Percentiles rank a stretch among this genome's conserved stretches.
Evolutionary conservation across 305 asterid species (phyloP).

Genomic region (Fraxinus sp.): DNA sequence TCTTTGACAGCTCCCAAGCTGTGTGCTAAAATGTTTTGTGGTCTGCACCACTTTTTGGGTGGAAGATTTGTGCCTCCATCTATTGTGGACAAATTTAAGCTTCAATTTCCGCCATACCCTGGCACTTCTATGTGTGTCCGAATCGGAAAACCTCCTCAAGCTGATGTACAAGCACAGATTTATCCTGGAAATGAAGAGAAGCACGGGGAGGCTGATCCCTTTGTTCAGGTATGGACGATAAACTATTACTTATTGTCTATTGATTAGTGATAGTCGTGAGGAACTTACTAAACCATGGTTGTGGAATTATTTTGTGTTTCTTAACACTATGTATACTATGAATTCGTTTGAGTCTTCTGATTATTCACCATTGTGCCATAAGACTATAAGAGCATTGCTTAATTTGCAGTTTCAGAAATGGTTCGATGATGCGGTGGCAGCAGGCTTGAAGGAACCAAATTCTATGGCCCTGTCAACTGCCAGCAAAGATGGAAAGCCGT

Average conservation of each 20-base stretch:
- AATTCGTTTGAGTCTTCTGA: background rate
- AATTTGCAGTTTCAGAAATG: conserved; percentile 47
- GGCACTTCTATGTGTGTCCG: conserved; percentile 51
- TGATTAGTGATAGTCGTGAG: background rate
- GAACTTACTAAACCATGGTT: background rate
- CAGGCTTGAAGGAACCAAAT: conserved; percentile 51
- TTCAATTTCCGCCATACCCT: conserved; percentile 44
- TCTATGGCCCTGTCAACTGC: conserved; percentile 54
- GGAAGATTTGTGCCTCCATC: conserved; percentile 59
- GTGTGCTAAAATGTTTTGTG: conserved; percentile 50
- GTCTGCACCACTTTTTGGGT: conserved; percentile 49
- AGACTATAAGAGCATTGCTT: background rate
- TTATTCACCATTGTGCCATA: background rate
- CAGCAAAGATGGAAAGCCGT: conserved; percentile 47
- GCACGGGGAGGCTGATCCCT: conserved; percentile 41
- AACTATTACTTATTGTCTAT: background rate
- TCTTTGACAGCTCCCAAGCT: conserved; percentile 55
- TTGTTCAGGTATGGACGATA: conserved; percentile 23
- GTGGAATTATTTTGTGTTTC: background rate
- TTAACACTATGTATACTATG: background rate
- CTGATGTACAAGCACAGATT: conserved; percentile 36
- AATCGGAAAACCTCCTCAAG: conserved; percentile 44
- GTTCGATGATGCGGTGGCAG: conserved; percentile 52
- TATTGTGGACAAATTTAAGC: conserved; percentile 37
- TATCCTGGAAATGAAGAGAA: conserved; percentile 44